Conservation (phyloP, 139 green algal species). For the Prasinococcaceae sp. region DNA sequence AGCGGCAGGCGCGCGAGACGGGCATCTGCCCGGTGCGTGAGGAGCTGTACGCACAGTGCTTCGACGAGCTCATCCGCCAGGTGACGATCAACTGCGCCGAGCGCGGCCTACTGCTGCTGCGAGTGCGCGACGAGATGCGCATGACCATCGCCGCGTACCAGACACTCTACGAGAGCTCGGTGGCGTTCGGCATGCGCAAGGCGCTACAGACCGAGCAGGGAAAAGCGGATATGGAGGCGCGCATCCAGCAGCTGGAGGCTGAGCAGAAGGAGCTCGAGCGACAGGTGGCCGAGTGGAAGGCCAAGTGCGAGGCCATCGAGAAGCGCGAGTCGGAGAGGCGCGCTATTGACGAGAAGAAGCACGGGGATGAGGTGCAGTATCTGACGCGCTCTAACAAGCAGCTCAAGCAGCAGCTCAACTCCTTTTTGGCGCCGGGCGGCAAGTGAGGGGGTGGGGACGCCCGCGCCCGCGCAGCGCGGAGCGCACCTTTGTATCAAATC, state of each 20-base stretch:
- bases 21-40: conserved; percentile 76
- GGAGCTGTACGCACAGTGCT: conserved; percentile 69
- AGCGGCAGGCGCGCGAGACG: conserved; percentile 66
- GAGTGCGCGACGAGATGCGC: conserved; percentile 66
- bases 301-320: conserved; percentile 69
- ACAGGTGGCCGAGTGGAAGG: conserved; percentile 61
- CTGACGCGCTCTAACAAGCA: conserved; percentile 46
- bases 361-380: conserved; percentile 69
- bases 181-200: conserved; percentile 78
- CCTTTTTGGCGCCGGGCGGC: conserved; percentile 37
- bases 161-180: conserved; percentile 68
- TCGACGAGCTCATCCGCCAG: conserved; percentile 30
- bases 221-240: conserved; percentile 60
- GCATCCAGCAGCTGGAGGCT: conserved; percentile 49
- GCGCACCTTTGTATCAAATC: no score
- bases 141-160: conserved; percentile 45
- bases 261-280: conserved; percentile 47
- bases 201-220: conserved; percentile 66
- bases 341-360: conserved; percentile 65
- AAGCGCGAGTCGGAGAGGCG: conserved; percentile 64
- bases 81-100: conserved; percentile 78
- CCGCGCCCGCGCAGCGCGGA: no score
- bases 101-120: conserved; percentile 58
- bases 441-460: conserved; percentile 2
- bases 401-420: conserved; percentile 66